phyloP scores from a whole-genome alignment of 495 filamentous ascomycete species.

The Hypoxylon cercidicola region DNA sequence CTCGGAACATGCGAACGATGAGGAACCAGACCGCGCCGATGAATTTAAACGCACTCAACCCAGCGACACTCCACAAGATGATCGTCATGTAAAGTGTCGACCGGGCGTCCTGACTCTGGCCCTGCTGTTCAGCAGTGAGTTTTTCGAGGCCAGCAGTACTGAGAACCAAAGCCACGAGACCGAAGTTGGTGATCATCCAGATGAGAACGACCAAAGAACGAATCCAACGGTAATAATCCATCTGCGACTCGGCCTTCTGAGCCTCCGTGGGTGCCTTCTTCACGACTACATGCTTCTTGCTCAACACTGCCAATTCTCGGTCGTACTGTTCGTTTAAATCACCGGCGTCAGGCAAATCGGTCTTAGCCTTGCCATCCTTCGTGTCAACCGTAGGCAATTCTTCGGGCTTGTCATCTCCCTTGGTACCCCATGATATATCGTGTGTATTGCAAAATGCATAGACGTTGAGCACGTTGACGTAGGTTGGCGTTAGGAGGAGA shows the following conservation, averaged over 20 bases:
- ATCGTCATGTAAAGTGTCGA: conserved; percentile 88
- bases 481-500: conserved; percentile 91
- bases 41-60: conserved; percentile 86
- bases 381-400: conserved; percentile 82
- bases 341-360: conserved; percentile 85
- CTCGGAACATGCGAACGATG: conserved; percentile 87
- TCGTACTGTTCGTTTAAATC: conserved; percentile 95
- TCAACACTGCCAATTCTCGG: conserved; percentile 79
- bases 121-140: conserved; percentile 59
- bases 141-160: conserved; percentile 82
- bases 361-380: conserved; percentile 94
- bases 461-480: conserved; percentile 96
- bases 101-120: conserved; percentile 56
- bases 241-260: conserved; percentile 78
- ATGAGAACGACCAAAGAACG: conserved; percentile 88
- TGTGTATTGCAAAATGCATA: conserved; percentile 99
- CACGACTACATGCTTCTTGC: conserved; percentile 71
- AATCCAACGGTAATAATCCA: conserved; percentile 98
- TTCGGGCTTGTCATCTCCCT: conserved; percentile 89
- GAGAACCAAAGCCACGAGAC: conserved; percentile 86
- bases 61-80: conserved; percentile 93
- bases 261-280: conserved; percentile 69
- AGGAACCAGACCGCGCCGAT: conserved; percentile 94
- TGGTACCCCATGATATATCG: conserved; percentile 97
- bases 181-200: conserved; percentile 98